Conservation (phyloP, 306 rosid species). For the Rosa persica region DNA sequence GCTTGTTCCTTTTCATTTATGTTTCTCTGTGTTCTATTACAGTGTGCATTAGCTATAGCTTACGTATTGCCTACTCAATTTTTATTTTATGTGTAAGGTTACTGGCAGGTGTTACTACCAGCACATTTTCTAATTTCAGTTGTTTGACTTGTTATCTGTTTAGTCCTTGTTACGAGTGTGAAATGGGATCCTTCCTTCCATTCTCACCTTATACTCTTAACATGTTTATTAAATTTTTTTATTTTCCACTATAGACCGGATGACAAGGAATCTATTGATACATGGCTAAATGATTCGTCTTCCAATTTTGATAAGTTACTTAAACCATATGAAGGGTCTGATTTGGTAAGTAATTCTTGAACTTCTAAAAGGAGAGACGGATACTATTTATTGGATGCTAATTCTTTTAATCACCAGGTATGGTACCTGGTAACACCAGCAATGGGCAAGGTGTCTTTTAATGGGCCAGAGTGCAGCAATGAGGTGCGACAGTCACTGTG, state of each 20-base stretch:
- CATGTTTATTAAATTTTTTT: conserved; percentile 18
- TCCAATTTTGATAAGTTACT: conserved; percentile 56
- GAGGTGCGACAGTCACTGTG: conserved; percentile 49
- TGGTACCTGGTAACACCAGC: conserved; percentile 88
- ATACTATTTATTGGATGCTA: neutral
- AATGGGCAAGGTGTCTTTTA: conserved; percentile 81
- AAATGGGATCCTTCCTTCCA: conserved; percentile 1
- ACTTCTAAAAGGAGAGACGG: conserved; percentile 4
- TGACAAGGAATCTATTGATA: conserved; percentile 65
- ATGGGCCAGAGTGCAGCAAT: conserved; percentile 80
- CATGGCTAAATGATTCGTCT: conserved; percentile 59
- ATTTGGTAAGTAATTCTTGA: conserved; percentile 58
- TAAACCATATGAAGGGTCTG: conserved; percentile 68
- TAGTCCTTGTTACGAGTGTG: conserved; percentile 5
- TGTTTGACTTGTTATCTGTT: neutral
- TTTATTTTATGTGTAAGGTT: no score
- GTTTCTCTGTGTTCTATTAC: neutral
- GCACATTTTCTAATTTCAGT: neutral
- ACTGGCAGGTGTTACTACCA: neutral
- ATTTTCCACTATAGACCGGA: conserved; percentile 57
- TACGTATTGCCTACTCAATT: neutral
- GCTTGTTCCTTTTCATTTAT: conserved; percentile 5
- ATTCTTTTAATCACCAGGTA: conserved; percentile 37
- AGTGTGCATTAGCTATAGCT: neutral
- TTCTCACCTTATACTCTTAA: neutral